Conservation (phyloP, 768 basidiomycete species). For the Piloderma croceum region DNA sequence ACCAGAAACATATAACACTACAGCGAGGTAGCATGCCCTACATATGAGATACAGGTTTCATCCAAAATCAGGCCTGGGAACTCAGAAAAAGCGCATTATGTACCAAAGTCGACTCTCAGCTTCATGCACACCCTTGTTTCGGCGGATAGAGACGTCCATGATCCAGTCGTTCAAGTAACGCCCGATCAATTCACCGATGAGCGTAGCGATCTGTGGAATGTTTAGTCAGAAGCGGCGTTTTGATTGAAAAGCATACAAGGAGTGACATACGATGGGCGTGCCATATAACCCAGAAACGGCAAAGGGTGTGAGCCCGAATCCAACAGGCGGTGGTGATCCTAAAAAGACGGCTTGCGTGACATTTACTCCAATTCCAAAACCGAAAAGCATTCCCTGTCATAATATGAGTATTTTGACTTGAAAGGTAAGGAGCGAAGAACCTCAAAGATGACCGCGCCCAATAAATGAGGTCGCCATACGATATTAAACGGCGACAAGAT, state of each 20-base stretch:
- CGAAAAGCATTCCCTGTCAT: constrained; percentile 48
- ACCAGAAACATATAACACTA: constrained; percentile 56
- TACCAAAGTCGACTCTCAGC: constrained; percentile 60
- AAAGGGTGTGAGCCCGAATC: constrained; percentile 44
- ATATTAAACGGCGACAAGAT: constrained; percentile 44
- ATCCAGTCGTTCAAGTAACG: constrained; percentile 51
- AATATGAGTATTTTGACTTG: not conserved
- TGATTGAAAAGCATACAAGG: too few species aligned
- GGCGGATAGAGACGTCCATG: constrained; percentile 38
- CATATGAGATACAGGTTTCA: too few species aligned
- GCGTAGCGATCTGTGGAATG: too few species aligned
- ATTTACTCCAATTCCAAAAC: constrained; percentile 61
- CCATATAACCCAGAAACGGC: constrained; percentile 50
- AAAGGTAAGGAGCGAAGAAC: constrained; percentile 21
- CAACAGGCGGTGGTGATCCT: constrained; percentile 45
- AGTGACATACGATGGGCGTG: constrained; percentile 56
- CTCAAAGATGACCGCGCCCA: constrained; percentile 49
- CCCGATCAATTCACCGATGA: constrained; percentile 49
- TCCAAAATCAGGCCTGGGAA: not conserved
- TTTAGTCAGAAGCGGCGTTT: too few species aligned
- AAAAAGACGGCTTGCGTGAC: constrained; percentile 69
- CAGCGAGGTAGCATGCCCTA: constrained; percentile 57
- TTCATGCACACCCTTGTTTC: constrained; percentile 54
- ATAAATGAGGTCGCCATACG: constrained; percentile 58
- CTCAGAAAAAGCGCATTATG: constrained; percentile 3